Evolutionary conservation across 768 basidiomycete species (phyloP).

Genomic region (Inosperma sp.): DNA sequence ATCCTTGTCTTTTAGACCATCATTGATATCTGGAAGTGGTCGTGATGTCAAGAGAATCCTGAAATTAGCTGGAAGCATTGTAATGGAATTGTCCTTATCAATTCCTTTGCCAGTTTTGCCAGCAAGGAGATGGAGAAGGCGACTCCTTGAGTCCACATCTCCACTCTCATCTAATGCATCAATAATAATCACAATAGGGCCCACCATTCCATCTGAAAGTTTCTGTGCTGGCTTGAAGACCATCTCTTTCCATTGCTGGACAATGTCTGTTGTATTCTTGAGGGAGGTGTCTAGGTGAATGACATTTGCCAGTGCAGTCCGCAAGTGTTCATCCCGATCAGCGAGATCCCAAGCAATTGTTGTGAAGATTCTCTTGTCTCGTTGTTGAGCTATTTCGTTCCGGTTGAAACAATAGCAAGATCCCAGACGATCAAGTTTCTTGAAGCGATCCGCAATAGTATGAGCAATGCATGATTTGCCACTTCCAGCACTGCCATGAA

Average conservation of each 20-base stretch:
- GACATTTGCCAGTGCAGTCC: slow-evolving; percentile 1
- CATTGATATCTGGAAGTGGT: slow-evolving; percentile 25
- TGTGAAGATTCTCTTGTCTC: slow-evolving; percentile 23
- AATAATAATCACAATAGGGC: slow-evolving; percentile 21
- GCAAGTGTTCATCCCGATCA: slow-evolving; percentile 10
- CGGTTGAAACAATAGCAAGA: slow-evolving; percentile 32
- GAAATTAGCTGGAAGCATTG: slow-evolving; percentile 24
- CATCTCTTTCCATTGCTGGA: slow-evolving; percentile 18
- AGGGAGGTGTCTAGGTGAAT: slow-evolving; percentile 7
- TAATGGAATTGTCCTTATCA: neutral
- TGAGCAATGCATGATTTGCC: slow-evolving; percentile 38
- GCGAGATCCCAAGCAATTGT: slow-evolving; percentile 33
- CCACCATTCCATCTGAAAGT: slow-evolving; percentile 12
- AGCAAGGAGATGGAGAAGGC: slow-evolving; percentile 21
- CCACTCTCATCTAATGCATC: slow-evolving; percentile 37
- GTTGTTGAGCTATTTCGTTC: neutral
- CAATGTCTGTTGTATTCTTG: slow-evolving; percentile 9
- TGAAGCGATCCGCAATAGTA: slow-evolving; percentile 26
- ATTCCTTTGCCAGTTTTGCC: neutral
- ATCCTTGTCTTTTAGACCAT: neutral
- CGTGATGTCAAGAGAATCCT: slow-evolving; percentile 32
- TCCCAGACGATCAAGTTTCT: slow-evolving; percentile 22
- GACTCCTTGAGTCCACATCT: slow-evolving; percentile 12
- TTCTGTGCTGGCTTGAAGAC: slow-evolving; percentile 9
- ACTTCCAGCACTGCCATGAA: slow-evolving; percentile 33